phyloP scores from a whole-genome alignment of 805 yeast genomes.

The Candida nemodendra region DNA sequence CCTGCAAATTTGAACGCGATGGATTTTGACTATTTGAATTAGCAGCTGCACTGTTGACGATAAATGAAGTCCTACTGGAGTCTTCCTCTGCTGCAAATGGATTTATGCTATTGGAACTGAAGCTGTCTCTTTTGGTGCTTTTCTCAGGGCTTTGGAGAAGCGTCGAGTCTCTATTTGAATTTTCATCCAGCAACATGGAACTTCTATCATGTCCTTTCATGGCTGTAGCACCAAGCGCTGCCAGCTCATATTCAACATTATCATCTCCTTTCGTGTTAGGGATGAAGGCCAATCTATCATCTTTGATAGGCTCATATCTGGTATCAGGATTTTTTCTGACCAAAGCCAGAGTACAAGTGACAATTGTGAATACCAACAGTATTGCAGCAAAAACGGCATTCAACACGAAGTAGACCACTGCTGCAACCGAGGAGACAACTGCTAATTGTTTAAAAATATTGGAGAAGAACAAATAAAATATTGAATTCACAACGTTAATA shows the following conservation, averaged over 20 bases:
- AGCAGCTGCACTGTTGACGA: conserved; percentile 14
- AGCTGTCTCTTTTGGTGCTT: conserved; percentile 22
- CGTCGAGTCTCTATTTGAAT: conserved; percentile 25
- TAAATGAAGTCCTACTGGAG: conserved; percentile 18
- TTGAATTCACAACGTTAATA: conserved; percentile 75
- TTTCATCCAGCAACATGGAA: conserved; percentile 33
- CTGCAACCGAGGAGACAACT: conserved; percentile 89
- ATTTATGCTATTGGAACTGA: conserved; percentile 13
- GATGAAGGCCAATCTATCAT: conserved; percentile 94
- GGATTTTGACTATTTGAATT: conserved; percentile 7
- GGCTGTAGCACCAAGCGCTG: conserved; percentile 70
- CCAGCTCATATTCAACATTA: conserved; percentile 57
- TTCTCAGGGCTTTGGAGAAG: conserved; percentile 16
- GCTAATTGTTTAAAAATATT: conserved; percentile 79
- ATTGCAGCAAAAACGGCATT: conserved; percentile 88
- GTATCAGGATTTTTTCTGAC: conserved; percentile 91
- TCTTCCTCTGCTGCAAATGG: conserved; percentile 22
- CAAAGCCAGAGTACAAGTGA: conserved; percentile 82
- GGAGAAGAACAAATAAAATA: conserved; percentile 87
- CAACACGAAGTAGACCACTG: conserved; percentile 80
- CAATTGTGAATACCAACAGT: conserved; percentile 78
- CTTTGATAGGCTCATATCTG: conserved; percentile 93
- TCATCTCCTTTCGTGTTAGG: conserved; percentile 45
- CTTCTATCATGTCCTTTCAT: conserved; percentile 57
- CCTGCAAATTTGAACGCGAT: conserved; percentile 7